These are phyloP conservation scores for Pascua sp. DNA, from an alignment of 1,284 basidiomycete genomes.

Conservation along the genomic window DNA sequence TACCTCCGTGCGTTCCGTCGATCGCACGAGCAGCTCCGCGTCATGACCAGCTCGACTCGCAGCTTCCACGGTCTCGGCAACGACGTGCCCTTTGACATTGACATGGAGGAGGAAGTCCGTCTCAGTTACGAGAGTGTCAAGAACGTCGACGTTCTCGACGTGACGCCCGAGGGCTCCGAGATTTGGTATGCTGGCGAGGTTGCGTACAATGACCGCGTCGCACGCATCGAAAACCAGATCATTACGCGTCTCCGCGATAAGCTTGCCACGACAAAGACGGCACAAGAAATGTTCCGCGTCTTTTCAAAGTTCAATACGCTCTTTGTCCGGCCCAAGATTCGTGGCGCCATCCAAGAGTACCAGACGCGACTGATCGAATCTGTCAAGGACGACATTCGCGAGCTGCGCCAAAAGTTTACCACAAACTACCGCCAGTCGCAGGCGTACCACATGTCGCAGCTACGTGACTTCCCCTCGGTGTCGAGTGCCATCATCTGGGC, in stretches of 20 bases:
- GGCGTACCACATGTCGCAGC: slow-evolving; percentile 96
- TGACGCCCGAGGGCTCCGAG: slow-evolving; percentile 90
- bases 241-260: slow-evolving; percentile 88
- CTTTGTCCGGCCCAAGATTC: slow-evolving; percentile 97
- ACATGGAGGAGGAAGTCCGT: slow-evolving; percentile 95
- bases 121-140: slow-evolving; percentile 93
- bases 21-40: slow-evolving; percentile 93
- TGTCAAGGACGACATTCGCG: slow-evolving; percentile 96
- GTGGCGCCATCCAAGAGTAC: slow-evolving; percentile 97
- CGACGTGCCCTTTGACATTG: slow-evolving; percentile 62
- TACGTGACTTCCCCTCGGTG: slow-evolving; percentile 94
- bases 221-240: slow-evolving; percentile 96
- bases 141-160: slow-evolving; percentile 92
- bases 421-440: slow-evolving; percentile 91
- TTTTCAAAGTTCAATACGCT: slow-evolving; percentile 98
- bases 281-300: slow-evolving; percentile 98
- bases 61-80: slow-evolving; percentile 74
- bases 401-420: slow-evolving; percentile 93
- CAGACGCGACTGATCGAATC: slow-evolving; percentile 96
- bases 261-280: slow-evolving; percentile 91
- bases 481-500: slow-evolving; percentile 99
- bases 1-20: slow-evolving; percentile 92
- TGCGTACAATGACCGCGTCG: slow-evolving; percentile 95
- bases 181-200: slow-evolving; percentile 97
- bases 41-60: slow-evolving; percentile 94